Conservation (phyloP, 306 rosid genomes). For the Castanea mollissima region DNA sequence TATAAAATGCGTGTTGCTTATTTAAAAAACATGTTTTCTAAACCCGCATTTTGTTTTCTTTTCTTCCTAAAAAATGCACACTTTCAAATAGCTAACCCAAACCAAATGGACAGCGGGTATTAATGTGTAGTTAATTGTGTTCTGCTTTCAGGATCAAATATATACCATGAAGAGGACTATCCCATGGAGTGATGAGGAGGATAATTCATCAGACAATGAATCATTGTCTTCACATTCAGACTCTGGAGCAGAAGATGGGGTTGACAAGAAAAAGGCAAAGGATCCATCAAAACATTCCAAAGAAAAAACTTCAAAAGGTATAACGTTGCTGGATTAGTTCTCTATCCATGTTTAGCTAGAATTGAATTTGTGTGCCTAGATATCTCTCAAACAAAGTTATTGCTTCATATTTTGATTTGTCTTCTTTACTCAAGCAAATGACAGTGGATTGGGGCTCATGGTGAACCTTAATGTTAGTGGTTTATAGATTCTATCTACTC, state of each 20-base stretch:
- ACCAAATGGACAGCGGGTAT: not conserved
- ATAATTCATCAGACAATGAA: conserved; percentile 46
- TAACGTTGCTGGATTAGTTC: not conserved
- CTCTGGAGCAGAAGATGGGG: conserved; percentile 39
- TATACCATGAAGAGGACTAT: conserved; percentile 72
- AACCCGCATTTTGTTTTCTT: no score
- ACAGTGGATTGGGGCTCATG: not conserved
- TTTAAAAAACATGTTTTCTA: no score
- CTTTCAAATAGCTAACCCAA: no score
- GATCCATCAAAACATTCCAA: conserved; percentile 6
- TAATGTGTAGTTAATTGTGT: not conserved
- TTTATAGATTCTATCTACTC: not conserved
- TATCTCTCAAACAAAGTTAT: not conserved
- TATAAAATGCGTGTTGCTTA: no score
- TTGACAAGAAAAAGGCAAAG: conserved; percentile 36
- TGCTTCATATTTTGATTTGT: not conserved
- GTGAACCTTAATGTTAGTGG: not conserved
- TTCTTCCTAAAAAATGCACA: no score
- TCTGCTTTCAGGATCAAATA: conserved; percentile 13
- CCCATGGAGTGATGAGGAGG: conserved; percentile 71
- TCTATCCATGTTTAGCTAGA: not conserved
- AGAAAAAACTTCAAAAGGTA: conserved; percentile 18
- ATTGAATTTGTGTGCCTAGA: not conserved
- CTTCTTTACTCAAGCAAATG: not conserved
- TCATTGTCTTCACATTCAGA: conserved; percentile 52